Evolutionary conservation across 768 basidiomycete genomes (phyloP), one percentile per base, ranked within the genome.

Genomic region (Tylopilus balloui): DNA sequence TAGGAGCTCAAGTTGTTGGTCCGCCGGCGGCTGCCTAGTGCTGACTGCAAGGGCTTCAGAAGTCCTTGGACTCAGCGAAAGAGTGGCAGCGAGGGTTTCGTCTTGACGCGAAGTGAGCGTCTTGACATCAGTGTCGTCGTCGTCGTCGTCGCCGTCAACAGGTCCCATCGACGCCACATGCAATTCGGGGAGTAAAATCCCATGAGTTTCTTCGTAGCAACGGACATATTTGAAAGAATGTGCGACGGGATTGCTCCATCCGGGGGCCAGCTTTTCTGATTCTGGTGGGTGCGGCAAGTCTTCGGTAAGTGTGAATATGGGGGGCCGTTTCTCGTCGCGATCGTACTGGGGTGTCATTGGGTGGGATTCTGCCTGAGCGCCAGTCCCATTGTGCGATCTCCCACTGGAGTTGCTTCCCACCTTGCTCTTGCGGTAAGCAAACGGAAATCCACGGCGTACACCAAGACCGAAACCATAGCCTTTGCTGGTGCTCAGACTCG

Each of bases 41-140:
- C 31, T 23, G 19, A 43, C 9, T 42, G 46, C 44, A 45, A 38
- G 44, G 17, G 56, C 66, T 56, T 72, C 67, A 14, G 68, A 68
- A 6, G 69, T 77, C 24, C 77, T 70, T 6, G 77, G 77, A 48
- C 76, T 76, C 48, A 78, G 57, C 39, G 63, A 71, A 35, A 76
- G 65, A 4, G 76, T 60, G 2, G 76, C 76, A 25, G 71, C 70
- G 24, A 73, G 71, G 17, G 73, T 36, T 50, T 65, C 67, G 45
- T 55, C 60, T 42, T 59, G 68, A 51, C 62, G 57, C 19, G 66
- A 63, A 17, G 57, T 61, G 24, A 69, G 60, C 15, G 63, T 68
- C 43, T 62, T 63, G 37, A 60, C 54, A 51, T 67, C 69, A 14
- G 59, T 55, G 42, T 69, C 66, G 42, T 60, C 63, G 28, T 48